Evolutionary conservation across 1,284 basidiomycete genomes (phyloP), one percentile per base, ranked within the genome.

Genomic region (Ustilago cynodontis): DNA sequence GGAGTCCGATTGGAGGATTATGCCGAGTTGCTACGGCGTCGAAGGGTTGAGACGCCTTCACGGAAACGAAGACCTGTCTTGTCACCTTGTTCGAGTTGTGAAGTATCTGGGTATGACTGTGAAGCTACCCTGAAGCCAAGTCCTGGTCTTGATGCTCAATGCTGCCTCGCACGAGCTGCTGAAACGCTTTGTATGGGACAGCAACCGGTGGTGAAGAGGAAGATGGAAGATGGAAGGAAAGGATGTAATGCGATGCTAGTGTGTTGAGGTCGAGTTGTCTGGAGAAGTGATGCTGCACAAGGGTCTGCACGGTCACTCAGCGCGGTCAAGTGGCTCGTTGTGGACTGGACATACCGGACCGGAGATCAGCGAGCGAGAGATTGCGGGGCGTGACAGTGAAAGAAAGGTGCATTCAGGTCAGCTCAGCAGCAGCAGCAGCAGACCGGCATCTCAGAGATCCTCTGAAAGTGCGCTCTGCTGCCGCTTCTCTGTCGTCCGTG

Each of bases 311-410:
- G 55, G 41, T 29, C 39, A 47, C 39, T 26, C n/a, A 31, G 49
- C 49, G 16, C 18, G 49, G 20, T 16, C 55, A 58, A 33, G 55
- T 14, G 5, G 24, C 47, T 28, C 22, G 6, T 24, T 49, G 47
- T 49, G 47, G 22, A 49, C 47, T 49, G 47, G 22, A 49, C 47
- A 49, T 16, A 49, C 35, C 64, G 70, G 60, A 53, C 57, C 70
- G 70, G 70, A 72, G 60, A 67, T 47, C 56, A 69, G 66, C 66
- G 66, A 69, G 66, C 37, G 18, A 45, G 65, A 20, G 16, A 50
- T 41, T 56, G 61, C 61, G 54, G 54, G 61, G 61, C 45, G 50
- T 37, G 57, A 22, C 20, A 29, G 47, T 24, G 43, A 35, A 20
- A 55, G n/a, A n/a, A n/a, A n/a, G n/a, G 11, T 56, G 54, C 33